These are phyloP conservation scores for Cupressus sempervirens DNA, from an alignment of 75 land plant species.

Conservation along the genomic window DNA sequence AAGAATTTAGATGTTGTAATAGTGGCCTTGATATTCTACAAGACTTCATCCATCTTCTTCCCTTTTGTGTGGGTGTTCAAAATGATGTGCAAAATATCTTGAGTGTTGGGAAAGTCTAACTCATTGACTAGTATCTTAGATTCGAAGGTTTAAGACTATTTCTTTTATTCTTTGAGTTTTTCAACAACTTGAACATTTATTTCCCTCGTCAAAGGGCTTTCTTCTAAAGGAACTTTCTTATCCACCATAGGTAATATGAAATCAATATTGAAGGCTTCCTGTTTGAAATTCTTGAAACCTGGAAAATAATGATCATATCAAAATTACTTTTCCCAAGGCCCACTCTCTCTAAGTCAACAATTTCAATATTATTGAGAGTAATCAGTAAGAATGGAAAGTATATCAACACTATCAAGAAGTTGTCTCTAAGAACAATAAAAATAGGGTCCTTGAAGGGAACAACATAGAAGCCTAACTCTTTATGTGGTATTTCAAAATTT, in stretches of 20 bases:
- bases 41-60: constrained; percentile 29
- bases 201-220: constrained; percentile 13
- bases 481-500: constrained; percentile 40
- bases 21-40: constrained; percentile 40
- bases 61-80: constrained; percentile 19
- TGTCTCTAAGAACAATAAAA: constrained; percentile 47
- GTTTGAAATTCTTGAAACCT: constrained; percentile 52
- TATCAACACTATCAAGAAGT: constrained; percentile 43
- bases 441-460: constrained; percentile 42
- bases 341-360: constrained; percentile 46
- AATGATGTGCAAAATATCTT: constrained; percentile 19
- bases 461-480: constrained; percentile 43
- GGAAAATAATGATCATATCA: constrained; percentile 49
- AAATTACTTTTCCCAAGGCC: constrained; percentile 42
- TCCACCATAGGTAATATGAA: constrained; percentile 1
- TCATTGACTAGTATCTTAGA: constrained; percentile 22
- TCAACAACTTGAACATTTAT: constrained; percentile 16
- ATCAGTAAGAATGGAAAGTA: constrained; percentile 37
- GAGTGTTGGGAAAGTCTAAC: constrained; percentile 11
- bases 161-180: neutral
- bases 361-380: constrained; percentile 48
- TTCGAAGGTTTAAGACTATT: constrained; percentile 3
- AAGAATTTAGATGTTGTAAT: constrained; percentile 2
- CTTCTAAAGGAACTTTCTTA: constrained; percentile 18
- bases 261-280: constrained; percentile 37